Conservation (phyloP, 140 eudicot species). For the Stevia rebaudiana region DNA sequence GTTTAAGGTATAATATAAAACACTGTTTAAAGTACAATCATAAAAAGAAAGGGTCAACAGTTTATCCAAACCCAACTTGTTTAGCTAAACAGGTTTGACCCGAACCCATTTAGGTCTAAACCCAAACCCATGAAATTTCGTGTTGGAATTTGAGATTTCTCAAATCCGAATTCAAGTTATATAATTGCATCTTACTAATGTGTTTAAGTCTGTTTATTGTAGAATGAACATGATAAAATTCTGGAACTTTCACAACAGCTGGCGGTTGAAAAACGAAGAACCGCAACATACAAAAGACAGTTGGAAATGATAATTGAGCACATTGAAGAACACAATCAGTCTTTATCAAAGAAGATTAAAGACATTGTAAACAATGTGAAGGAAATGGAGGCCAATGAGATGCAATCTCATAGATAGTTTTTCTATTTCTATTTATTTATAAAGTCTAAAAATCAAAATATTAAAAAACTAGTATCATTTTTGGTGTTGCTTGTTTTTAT, state of each 20-base stretch:
- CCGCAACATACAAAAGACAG: constrained; percentile 81
- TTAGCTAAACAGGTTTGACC: background rate
- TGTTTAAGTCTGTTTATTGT: constrained; percentile 12
- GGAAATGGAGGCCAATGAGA: constrained; percentile 70
- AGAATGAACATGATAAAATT: constrained; percentile 91
- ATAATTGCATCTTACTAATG: background rate
- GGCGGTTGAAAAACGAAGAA: constrained; percentile 71
- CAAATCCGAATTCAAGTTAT: background rate
- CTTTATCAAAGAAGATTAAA: constrained; percentile 72
- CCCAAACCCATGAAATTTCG: background rate
- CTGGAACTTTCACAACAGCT: constrained; percentile 91
- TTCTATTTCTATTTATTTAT: constrained; percentile 3
- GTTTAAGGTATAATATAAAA: background rate
- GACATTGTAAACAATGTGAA: constrained; percentile 58
- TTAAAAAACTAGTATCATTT: constrained; percentile 11
- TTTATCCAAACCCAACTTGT: background rate
- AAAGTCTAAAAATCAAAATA: background rate
- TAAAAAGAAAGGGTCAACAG: background rate
- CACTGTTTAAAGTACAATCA: background rate
- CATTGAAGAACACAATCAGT: constrained; percentile 88
- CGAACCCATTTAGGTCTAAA: background rate
- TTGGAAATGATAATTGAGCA: constrained; percentile 84
- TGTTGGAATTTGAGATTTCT: background rate
- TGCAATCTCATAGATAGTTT: constrained; percentile 30
- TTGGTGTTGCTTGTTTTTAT: constrained; percentile 24